Evolutionary conservation across 208 protist species (phyloP), one percentile per base, ranked within the genome.

Genomic region (Crithidia sp.): DNA sequence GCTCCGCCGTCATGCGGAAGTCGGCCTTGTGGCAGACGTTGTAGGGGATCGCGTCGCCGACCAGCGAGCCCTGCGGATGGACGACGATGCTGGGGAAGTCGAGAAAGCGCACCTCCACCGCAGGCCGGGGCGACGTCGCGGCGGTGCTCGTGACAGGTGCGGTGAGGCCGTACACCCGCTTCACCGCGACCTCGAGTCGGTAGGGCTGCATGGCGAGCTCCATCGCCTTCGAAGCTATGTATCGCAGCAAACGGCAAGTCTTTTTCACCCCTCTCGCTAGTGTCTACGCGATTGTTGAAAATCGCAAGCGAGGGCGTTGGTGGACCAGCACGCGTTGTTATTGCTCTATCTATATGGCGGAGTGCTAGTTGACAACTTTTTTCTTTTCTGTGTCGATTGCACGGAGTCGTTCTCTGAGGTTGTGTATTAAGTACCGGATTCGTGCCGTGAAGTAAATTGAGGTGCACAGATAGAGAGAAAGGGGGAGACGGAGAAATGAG

Each of bases 1-100:
- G 79, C 12, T 76, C 79, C 12, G 74, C 71, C 17, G 60, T 75
- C 36, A 93, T 70, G 53, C 79, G 67, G 74, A 96, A 96, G 47
- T 93, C 91, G 0, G 91, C 91, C 67, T 85, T 89, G 82, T 96
- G 91, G 62, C 84, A 91, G 14, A 89, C 84, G 70, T 89, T 93
- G 81, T 89, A 96, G 6, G 81, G 61, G 4, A 95, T 66, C 2
- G 77, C 64, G 56, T 77, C 63, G 58, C 77, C 60, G 28, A 68
- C 64, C 17, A 47, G 57, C 10, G 62, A 62, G 40, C 59, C 60
- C 36, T 90, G 86, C 8, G 89, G 87, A 4, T 82, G 81, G 10
- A 96, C 69, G 45, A 84, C 71, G 52, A 96, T 85, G 49, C 81
- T 67, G 0, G 88, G 88, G 69, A 96, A 96, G 63, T 88, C 81